phyloP scores from a whole-genome alignment of 108 stramenopile species.

The Fragilariopsis cylindrus region DNA sequence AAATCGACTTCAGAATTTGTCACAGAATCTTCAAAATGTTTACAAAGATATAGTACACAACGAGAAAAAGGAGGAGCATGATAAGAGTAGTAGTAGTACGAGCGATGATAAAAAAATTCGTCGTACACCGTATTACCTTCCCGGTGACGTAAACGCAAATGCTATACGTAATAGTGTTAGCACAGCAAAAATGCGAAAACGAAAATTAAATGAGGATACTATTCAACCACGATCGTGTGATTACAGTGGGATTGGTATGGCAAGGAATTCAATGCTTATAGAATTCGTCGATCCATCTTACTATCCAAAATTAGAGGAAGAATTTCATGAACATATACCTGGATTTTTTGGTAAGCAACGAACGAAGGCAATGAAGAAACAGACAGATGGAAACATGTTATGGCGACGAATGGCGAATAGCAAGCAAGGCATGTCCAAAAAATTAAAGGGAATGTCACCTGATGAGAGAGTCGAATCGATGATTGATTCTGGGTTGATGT shows the following conservation, averaged over 20 bases:
- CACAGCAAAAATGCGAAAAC: slow-evolving; percentile 27
- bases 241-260: slow-evolving; percentile 86
- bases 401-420: slow-evolving; percentile 63
- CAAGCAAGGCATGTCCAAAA: slow-evolving; percentile 39
- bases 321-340: slow-evolving; percentile 82
- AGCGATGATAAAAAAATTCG: background rate
- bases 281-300: slow-evolving; percentile 69
- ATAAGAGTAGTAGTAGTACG: slow-evolving; percentile 3
- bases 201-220: slow-evolving; percentile 47
- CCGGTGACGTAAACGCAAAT: slow-evolving; percentile 7
- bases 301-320: slow-evolving; percentile 65
- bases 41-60: background rate
- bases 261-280: slow-evolving; percentile 63
- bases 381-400: slow-evolving; percentile 71
- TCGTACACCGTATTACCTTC: slow-evolving; percentile 3
- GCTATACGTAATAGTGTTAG: slow-evolving; percentile 1
- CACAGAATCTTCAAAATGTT: background rate
- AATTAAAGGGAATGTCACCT: slow-evolving; percentile 45
- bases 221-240: slow-evolving; percentile 79
- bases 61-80: background rate
- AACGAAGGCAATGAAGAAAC: slow-evolving; percentile 79
- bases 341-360: slow-evolving; percentile 88
- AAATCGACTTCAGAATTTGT: slow-evolving; percentile 1
- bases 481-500: slow-evolving; percentile 53
- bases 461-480: slow-evolving; percentile 62